phyloP scores from a whole-genome alignment of 2,329 filamentous ascomycete genomes.

The Sarocladiaceae sp. region DNA sequence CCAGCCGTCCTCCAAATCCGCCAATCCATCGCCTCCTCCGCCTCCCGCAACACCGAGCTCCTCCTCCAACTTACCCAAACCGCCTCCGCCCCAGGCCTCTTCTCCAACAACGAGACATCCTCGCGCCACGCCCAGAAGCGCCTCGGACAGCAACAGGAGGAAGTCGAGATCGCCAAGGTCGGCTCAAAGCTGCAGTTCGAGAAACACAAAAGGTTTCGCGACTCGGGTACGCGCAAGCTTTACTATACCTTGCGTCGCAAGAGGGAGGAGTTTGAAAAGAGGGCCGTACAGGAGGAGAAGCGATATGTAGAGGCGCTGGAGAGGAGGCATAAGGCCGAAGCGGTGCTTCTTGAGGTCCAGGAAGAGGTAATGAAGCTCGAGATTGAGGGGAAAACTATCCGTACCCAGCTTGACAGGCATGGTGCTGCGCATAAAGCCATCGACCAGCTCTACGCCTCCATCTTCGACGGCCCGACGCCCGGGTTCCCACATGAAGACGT shows the following conservation, averaged over 20 bases:
- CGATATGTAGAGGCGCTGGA: conserved; percentile 9
- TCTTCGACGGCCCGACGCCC: conserved; percentile 11
- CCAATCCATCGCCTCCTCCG: neutral
- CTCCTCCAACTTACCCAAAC: conserved; percentile 10
- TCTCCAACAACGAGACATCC: conserved; percentile 9
- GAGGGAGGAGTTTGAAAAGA: neutral
- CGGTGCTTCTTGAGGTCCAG: conserved; percentile 6
- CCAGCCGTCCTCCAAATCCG: neutral
- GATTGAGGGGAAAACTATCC: conserved; percentile 6
- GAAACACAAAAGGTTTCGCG: conserved; percentile 10
- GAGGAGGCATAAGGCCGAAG: conserved; percentile 10
- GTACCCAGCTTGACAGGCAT: conserved; percentile 2
- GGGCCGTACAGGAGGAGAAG: conserved; percentile 9
- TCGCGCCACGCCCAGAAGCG: conserved; percentile 10
- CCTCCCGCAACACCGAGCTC: conserved; percentile 7
- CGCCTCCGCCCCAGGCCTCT: conserved; percentile 4
- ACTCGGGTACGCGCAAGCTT: conserved; percentile 10
- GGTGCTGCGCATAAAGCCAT: conserved; percentile 9
- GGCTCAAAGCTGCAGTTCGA: conserved; percentile 10
- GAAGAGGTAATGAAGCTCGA: conserved; percentile 8
- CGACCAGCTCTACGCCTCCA: conserved; percentile 7
- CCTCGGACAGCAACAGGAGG: conserved; percentile 9
- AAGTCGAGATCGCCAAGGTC: conserved; percentile 9
- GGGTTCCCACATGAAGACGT: conserved; percentile 12
- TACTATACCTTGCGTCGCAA: conserved; percentile 10